Conservation (phyloP, 2,329 filamentous ascomycete species). For the Drechmeria coniospora region DNA sequence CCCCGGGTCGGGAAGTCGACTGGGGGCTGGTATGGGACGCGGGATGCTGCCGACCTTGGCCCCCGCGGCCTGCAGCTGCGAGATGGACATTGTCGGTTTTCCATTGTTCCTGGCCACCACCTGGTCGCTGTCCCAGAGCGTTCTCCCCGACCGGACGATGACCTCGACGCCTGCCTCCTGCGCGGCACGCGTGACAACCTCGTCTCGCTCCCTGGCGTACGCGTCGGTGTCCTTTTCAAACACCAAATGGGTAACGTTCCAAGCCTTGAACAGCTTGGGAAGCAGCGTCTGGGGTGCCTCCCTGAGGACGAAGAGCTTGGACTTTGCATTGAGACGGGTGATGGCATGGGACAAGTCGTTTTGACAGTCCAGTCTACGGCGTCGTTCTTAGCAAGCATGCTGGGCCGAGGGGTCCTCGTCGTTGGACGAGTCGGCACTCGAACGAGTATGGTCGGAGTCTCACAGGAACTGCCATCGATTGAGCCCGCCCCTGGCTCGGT, state of each 20-base stretch:
- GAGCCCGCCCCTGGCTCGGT: conserved; percentile 50
- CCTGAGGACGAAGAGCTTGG: conserved; percentile 55
- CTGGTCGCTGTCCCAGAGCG: conserved; percentile 58
- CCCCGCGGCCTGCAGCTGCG: conserved; percentile 48
- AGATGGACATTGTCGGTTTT: conserved; percentile 61
- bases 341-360: conserved; percentile 53
- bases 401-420: too few species aligned
- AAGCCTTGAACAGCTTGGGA: conserved; percentile 56
- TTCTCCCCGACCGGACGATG: conserved; percentile 47
- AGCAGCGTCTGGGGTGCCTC: conserved; percentile 58
- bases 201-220: conserved; percentile 52
- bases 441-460: too few species aligned
- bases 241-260: conserved; percentile 60
- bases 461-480: conserved; percentile 64
- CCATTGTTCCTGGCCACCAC: conserved; percentile 49
- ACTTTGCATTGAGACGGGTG: conserved; percentile 52
- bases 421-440: too few species aligned
- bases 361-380: conserved; percentile 51
- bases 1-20: conserved; percentile 46
- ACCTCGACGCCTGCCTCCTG: conserved; percentile 51
- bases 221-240: conserved; percentile 69
- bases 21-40: conserved; percentile 44
- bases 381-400: not conserved
- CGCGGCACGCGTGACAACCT: conserved; percentile 40
- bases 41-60: conserved; percentile 46